Percentiles rank a stretch among this genome's conserved stretches.
These are phyloP conservation scores for Rubia peregrina DNA, from an alignment of 305 asterid genomes.

Conservation along the genomic window DNA sequence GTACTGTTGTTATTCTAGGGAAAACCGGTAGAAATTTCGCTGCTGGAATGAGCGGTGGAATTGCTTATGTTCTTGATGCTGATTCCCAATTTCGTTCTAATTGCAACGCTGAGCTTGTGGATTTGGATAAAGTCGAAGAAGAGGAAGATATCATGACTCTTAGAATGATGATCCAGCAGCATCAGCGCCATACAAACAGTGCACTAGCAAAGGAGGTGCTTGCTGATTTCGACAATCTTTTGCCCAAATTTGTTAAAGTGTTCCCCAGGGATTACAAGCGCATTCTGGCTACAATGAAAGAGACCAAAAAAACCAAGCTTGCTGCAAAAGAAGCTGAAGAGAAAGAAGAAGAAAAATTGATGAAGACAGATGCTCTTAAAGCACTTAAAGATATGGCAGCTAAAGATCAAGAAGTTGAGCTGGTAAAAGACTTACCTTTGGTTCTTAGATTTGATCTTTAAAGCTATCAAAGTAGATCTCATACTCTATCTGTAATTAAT, in stretches of 20 bases:
- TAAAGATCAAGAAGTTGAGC: constrained; percentile 26
- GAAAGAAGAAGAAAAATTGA: constrained; percentile 57
- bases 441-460: neutral
- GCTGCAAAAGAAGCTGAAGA: constrained; percentile 54
- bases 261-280: constrained; percentile 91
- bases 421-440: constrained; percentile 29
- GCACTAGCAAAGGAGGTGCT: constrained; percentile 81
- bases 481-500: constrained; percentile 11
- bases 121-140: constrained; percentile 84
- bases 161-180: constrained; percentile 96
- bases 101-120: constrained; percentile 90
- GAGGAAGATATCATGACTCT: constrained; percentile 81
- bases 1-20: constrained; percentile 84
- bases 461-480: constrained; percentile 6
- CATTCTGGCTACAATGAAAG: constrained; percentile 63
- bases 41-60: constrained; percentile 99
- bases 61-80: constrained; percentile 80
- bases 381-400: constrained; percentile 86
- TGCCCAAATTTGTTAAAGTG: constrained; percentile 85
- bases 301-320: constrained; percentile 34
- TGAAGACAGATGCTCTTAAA: constrained; percentile 85
- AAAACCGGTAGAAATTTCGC: constrained; percentile 96
- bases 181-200: constrained; percentile 90
- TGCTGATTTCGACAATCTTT: constrained; percentile 58
- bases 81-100: constrained; percentile 59